Evolutionary conservation across 192 early-diverging fungal genomes (phyloP).

Genomic region (Backusella australiensis): DNA sequence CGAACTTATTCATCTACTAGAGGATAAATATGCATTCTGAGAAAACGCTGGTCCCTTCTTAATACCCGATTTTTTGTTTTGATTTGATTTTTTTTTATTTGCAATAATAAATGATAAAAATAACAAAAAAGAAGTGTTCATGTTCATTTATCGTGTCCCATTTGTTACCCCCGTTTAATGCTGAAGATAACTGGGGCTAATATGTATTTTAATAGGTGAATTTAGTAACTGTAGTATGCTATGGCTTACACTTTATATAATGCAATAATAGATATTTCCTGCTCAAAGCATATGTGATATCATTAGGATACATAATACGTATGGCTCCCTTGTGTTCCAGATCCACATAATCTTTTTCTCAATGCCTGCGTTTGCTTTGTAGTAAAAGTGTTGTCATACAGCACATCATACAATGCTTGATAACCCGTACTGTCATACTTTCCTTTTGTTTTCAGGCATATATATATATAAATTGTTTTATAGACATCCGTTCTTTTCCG

Average conservation of each 20-base stretch:
- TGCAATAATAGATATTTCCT: background rate
- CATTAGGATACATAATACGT: background rate
- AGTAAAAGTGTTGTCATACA: background rate
- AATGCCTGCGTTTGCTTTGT: background rate
- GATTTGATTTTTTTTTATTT: background rate
- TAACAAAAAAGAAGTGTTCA: background rate
- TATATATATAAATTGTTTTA: no score
- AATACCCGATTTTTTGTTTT: background rate
- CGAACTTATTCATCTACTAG: background rate
- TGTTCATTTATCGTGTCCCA: background rate
- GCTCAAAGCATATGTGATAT: background rate
- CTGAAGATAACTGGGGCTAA: background rate
- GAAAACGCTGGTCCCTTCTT: background rate
- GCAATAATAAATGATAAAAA: background rate
- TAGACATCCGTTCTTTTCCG: background rate
- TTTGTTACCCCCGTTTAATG: background rate
- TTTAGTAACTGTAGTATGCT: background rate
- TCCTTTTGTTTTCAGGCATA: background rate
- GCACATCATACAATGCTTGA: background rate
- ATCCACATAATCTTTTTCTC: constrained; percentile 4
- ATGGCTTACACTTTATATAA: background rate
- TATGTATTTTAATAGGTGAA: background rate
- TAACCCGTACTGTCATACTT: background rate
- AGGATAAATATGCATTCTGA: constrained; percentile 5
- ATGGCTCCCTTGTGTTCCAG: background rate